Evolutionary conservation across 2,329 filamentous ascomycete genomes (phyloP).

Genomic region (Cercospora sesami): DNA sequence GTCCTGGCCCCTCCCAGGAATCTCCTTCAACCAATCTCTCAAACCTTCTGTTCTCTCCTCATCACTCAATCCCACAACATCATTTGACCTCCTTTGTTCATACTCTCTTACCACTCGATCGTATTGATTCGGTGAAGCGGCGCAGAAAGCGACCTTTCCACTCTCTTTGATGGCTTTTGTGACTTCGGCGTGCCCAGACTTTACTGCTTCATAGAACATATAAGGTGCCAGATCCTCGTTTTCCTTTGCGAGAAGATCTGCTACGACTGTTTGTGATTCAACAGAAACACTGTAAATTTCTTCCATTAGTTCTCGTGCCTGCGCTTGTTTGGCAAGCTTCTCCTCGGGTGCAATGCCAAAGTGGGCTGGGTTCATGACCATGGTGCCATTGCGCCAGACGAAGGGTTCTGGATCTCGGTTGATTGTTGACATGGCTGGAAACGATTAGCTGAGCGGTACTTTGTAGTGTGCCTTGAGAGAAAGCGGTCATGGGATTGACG

Average conservation of each 20-base stretch:
- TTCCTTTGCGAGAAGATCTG: slow-evolving; percentile 7
- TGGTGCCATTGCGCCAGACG: slow-evolving; percentile 6
- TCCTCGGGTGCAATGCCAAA: neutral
- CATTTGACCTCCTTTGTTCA: neutral
- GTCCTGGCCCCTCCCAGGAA: neutral
- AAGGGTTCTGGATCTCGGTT: neutral
- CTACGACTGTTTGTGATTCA: slow-evolving; percentile 8
- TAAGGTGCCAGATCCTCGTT: slow-evolving; percentile 12
- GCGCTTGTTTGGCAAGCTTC: neutral
- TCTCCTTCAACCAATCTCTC: slow-evolving; percentile 10
- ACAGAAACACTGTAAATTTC: slow-evolving; percentile 9
- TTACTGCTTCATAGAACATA: slow-evolving; percentile 19
- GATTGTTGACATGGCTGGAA: neutral
- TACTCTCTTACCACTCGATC: neutral
- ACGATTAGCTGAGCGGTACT: neutral
- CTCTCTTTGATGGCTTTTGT: slow-evolving; percentile 9
- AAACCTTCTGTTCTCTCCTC: neutral
- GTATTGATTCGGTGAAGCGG: neutral
- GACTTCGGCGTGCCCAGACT: slow-evolving; percentile 11
- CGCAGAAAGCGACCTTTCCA: neutral
- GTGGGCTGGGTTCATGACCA: slow-evolving; percentile 9
- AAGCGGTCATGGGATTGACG: neutral
- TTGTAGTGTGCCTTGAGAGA: neutral
- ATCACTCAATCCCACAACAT: slow-evolving; percentile 4
- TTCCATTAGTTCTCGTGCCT: slow-evolving; percentile 12